Conservation (phyloP, 768 basidiomycete species). For the Mycena leptocephala region DNA sequence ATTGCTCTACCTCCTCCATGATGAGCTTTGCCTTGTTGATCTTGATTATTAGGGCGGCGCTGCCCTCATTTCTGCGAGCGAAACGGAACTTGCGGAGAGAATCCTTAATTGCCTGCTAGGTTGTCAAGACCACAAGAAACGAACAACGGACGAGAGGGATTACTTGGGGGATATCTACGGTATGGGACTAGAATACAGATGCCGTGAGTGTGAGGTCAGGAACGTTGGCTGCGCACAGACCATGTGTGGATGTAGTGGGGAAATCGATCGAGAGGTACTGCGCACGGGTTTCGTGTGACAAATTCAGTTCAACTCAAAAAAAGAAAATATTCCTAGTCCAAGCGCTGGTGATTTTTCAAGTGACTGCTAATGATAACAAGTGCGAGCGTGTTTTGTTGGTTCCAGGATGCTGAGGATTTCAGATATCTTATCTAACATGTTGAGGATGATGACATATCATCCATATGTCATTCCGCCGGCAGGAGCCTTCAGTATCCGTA, state of each 20-base stretch:
- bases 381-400: too few relatives aligned
- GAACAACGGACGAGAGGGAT: too few relatives aligned
- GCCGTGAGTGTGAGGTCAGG: constrained; percentile 19
- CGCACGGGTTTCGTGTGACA: not conserved
- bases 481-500: too few relatives aligned
- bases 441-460: too few relatives aligned
- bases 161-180: constrained; percentile 84
- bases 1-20: constrained; percentile 90
- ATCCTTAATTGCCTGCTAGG: constrained; percentile 74
- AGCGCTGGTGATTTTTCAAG: too few relatives aligned
- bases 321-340: too few relatives aligned
- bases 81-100: constrained; percentile 86
- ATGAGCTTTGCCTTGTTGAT: constrained; percentile 87
- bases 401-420: too few relatives aligned
- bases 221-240: constrained; percentile 45
- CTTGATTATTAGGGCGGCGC: constrained; percentile 90
- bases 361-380: too few relatives aligned
- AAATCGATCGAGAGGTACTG: not conserved
- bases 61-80: constrained; percentile 80
- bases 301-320: not conserved
- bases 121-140: not conserved
- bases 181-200: constrained; percentile 65
- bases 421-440: too few relatives aligned
- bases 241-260: constrained; percentile 40
- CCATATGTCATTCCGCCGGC: not conserved